A percentile compares a stretch with the other conserved stretches of the same genome.
These are phyloP conservation scores for Zalaria sp. DNA, from an alignment of 2,329 filamentous ascomycete species.

Conservation along the genomic window DNA sequence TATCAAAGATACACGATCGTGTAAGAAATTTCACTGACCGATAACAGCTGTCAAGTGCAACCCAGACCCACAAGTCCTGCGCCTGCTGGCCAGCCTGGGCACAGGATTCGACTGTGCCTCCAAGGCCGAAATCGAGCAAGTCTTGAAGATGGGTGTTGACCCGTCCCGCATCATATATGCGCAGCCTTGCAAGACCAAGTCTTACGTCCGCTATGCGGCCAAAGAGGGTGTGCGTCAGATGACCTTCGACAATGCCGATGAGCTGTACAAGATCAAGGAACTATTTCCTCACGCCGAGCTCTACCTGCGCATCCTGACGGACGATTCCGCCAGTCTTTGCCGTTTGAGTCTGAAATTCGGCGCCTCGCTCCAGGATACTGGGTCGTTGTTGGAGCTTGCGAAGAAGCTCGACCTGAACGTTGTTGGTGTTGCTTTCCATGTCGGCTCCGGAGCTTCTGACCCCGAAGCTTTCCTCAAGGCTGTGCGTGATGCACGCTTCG, in stretches of 20 bases:
- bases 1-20: background rate
- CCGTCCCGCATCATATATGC: slow-evolving; percentile 94
- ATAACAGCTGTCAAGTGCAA: slow-evolving; percentile 92
- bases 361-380: slow-evolving; percentile 70
- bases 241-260: slow-evolving; percentile 98
- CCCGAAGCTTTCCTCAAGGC: slow-evolving; percentile 84
- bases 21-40: background rate
- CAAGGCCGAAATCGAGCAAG: slow-evolving; percentile 91
- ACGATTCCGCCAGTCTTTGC: slow-evolving; percentile 89
- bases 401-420: slow-evolving; percentile 76
- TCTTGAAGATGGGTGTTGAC: slow-evolving; percentile 68
- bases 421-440: slow-evolving; percentile 93
- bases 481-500: slow-evolving; percentile 71
- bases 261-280: slow-evolving; percentile 94
- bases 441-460: slow-evolving; percentile 90
- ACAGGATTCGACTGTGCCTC: slow-evolving; percentile 97
- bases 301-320: slow-evolving; percentile 86
- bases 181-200: slow-evolving; percentile 98
- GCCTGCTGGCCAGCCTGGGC: slow-evolving; percentile 74
- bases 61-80: slow-evolving; percentile 78
- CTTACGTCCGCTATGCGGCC: slow-evolving; percentile 83
- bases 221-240: slow-evolving; percentile 83
- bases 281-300: slow-evolving; percentile 81
- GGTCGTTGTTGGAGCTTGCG: slow-evolving; percentile 64
- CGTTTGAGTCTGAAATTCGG: slow-evolving; percentile 96